A percentile compares a stretch with the other conserved stretches of the same genome.
These are phyloP conservation scores for Cetradonia linearis DNA, from an alignment of 495 filamentous ascomycete species.

Conservation along the genomic window DNA sequence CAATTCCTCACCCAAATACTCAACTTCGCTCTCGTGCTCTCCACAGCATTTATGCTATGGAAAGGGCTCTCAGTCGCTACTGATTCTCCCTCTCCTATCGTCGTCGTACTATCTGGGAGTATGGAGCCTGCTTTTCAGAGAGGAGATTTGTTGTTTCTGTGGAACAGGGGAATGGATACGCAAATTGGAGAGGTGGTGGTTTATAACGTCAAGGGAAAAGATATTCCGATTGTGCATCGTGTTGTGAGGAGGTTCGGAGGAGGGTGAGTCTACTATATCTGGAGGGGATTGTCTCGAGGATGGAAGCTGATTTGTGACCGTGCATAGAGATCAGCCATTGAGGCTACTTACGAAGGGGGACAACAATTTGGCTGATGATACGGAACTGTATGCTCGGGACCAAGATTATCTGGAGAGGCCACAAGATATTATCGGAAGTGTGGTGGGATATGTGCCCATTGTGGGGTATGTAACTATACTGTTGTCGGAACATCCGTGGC, in stretches of 20 bases:
- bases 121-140: conserved; percentile 98
- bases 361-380: conserved; percentile 91
- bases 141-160: conserved; percentile 85
- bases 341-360: conserved; percentile 94
- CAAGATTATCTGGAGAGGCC: conserved; percentile 77
- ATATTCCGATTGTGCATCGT: conserved; percentile 90
- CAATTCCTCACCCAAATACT: conserved; percentile 81
- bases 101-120: conserved; percentile 85
- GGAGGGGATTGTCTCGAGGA: neutral
- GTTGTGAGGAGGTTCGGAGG: conserved; percentile 63
- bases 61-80: conserved; percentile 82
- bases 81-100: conserved; percentile 84
- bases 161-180: conserved; percentile 75
- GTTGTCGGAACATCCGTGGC: conserved; percentile 91
- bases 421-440: conserved; percentile 87
- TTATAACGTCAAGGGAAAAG: conserved; percentile 84
- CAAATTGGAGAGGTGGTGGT: conserved; percentile 85
- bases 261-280: conserved; percentile 32
- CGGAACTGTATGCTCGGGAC: conserved; percentile 75
- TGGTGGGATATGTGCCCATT: conserved; percentile 86
- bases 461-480: conserved; percentile 98
- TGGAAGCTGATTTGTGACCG: neutral
- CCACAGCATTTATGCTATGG: conserved; percentile 97
- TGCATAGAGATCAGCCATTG: conserved; percentile 33
- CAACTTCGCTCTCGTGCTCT: conserved; percentile 90